A percentile compares a stretch with the other conserved stretches of the same genome.
These are phyloP conservation scores for Coffea eugenioides DNA, from an alignment of 257 asterid species.

Conservation along the genomic window DNA sequence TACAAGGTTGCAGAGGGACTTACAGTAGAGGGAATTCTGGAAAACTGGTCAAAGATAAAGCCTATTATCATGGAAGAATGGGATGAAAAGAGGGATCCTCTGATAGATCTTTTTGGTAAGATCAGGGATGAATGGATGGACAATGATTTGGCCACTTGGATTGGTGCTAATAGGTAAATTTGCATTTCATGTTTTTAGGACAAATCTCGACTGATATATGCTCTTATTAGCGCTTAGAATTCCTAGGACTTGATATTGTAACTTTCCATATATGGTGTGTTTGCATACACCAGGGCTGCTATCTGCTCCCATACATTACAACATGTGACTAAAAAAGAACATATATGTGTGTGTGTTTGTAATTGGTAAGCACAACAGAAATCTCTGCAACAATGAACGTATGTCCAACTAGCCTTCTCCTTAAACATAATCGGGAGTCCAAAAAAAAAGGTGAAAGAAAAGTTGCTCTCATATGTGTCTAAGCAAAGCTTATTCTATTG, in stretches of 20 bases:
- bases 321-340: neutral
- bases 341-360: neutral
- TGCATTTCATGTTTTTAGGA: conserved; percentile 8
- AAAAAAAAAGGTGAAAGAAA: neutral
- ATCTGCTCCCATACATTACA: neutral
- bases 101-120: conserved; percentile 84
- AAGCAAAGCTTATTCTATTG: neutral
- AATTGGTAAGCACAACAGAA: neutral
- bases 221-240: neutral
- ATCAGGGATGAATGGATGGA: conserved; percentile 91
- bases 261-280: neutral
- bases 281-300: neutral
- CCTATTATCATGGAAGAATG: conserved; percentile 82
- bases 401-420: neutral
- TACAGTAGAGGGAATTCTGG: conserved; percentile 62
- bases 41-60: conserved; percentile 71
- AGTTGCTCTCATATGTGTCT: neutral
- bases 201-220: neutral
- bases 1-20: conserved; percentile 85
- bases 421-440: neutral
- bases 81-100: conserved; percentile 69
- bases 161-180: conserved; percentile 72
- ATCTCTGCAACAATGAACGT: neutral
- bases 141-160: conserved; percentile 71
- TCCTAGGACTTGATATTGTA: neutral